Evolutionary conservation across 2,329 filamentous ascomycete species (phyloP), one percentile per base, ranked within the genome.

Genomic region (Colletotrichum sp.): DNA sequence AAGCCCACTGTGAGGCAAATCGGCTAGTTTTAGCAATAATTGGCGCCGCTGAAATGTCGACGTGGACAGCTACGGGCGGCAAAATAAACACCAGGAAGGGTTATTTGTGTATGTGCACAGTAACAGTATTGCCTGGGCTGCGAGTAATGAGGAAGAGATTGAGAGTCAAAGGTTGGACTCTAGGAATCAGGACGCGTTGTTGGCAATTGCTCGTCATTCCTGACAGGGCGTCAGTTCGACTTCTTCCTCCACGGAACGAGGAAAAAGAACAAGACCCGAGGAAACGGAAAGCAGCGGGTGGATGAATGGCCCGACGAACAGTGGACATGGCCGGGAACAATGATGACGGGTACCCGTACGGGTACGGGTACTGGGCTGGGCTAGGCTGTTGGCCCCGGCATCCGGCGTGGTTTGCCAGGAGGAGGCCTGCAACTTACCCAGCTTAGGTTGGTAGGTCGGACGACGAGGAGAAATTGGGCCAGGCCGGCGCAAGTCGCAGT

Each of bases 81-180:
- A 62, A 34, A 71, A 65, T 30, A 73, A 73, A 73, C 65, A 69
- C 6, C 24, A 3, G 28, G 12, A 62, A 10, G 13, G 8, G 34
- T 44, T 49, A 39, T 74, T 70, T 57, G 57, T 39, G 39, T 64
- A 44, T 16, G 36, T 52, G 36, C 24, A 21, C 28, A 13, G 15
- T 26, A 63, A 26, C 32, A 72, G 52, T n/a, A 21, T 18, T 44
- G 44, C 55, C 39, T 18, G 71, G 26, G 28, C 10, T 32, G 59
- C 64, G 72, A 72, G 60, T 63, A 34, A 72, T 55, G 72, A 52
- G 15, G 57, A 36, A 21, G 68, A 75, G n/a, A 75, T 72, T 72
- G 69, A 55, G 12, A 39, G 13, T 62, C 39, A 26, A 16, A 32
- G 49, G 68, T 28, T 39, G 12, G n/a, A 36, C 34, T 26, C 13